Conservation (phyloP, 2,329 filamentous ascomycete genomes). For the Pseudopithomyces maydicus region DNA sequence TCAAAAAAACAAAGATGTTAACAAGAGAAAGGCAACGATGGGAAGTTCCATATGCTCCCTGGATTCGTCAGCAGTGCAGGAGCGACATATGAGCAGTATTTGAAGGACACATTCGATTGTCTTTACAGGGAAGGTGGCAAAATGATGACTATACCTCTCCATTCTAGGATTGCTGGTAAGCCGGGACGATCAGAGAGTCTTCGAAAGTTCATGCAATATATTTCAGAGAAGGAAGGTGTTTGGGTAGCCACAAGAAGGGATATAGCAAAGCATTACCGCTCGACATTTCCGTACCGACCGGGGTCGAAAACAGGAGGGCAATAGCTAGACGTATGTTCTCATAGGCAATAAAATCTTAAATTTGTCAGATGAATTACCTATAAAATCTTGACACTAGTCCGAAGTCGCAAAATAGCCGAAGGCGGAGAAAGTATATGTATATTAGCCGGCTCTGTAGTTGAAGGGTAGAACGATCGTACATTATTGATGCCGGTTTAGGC, state of each 20-base stretch:
- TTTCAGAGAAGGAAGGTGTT: conserved; percentile 47
- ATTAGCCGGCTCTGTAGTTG: too few species aligned
- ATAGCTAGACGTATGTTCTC: neutral
- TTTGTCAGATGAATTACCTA: too few species aligned
- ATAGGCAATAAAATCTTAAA: neutral
- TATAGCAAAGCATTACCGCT: conserved; percentile 49
- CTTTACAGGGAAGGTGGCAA: conserved; percentile 50
- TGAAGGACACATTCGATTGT: conserved; percentile 50
- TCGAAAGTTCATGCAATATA: conserved; percentile 48
- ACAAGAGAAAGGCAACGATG: conserved; percentile 41
- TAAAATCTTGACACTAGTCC: too few species aligned
- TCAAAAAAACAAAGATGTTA: neutral
- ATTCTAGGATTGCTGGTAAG: conserved; percentile 49
- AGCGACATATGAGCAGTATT: conserved; percentile 44
- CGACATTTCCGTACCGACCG: conserved; percentile 46
- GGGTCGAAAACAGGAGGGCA: conserved; percentile 6
- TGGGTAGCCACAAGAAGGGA: conserved; percentile 52
- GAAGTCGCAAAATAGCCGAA: too few species aligned
- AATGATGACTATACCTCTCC: conserved; percentile 51
- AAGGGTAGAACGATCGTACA: too few species aligned
- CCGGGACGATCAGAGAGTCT: conserved; percentile 47
- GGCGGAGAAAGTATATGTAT: too few species aligned
- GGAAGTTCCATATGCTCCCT: conserved; percentile 52
- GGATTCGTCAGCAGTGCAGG: conserved; percentile 49
- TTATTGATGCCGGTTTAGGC: too few species aligned